A percentile compares a stretch with the other conserved stretches of the same genome.
Evolutionary conservation across 805 yeast genomes (phyloP).

Genomic region (Saccharomycopsis sp.): DNA sequence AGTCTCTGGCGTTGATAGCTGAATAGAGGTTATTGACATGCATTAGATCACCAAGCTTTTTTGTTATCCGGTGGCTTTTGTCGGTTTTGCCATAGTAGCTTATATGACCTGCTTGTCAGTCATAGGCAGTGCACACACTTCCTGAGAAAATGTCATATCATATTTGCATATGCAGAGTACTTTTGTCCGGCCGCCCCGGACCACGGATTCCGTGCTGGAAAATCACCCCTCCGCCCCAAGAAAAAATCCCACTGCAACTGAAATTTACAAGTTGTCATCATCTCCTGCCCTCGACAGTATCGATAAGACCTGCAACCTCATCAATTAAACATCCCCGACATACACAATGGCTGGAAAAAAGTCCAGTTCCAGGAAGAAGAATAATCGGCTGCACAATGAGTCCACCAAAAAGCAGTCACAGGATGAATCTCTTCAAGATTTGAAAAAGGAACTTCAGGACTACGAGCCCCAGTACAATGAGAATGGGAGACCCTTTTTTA

Average conservation of each 20-base stretch:
- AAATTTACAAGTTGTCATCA: background rate
- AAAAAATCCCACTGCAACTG: background rate
- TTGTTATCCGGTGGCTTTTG: too few relatives aligned
- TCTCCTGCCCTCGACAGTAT: background rate
- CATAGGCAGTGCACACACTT: too few relatives aligned
- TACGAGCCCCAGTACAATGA: constrained; percentile 5
- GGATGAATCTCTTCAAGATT: background rate
- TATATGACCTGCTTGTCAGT: too few relatives aligned
- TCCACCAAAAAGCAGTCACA: background rate
- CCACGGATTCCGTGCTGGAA: background rate
- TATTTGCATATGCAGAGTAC: background rate
- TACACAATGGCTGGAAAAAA: constrained; percentile 1
- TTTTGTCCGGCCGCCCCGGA: too few relatives aligned
- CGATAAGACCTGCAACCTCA: too few relatives aligned
- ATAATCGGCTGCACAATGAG: background rate
- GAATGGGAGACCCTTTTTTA: constrained; percentile 13
- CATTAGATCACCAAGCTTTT: too few relatives aligned
- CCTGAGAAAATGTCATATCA: too few relatives aligned
- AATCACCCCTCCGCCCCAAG: background rate
- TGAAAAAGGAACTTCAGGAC: background rate
- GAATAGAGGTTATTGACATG: too few relatives aligned
- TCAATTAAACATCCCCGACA: background rate
- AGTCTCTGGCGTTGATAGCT: too few relatives aligned
- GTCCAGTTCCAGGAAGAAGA: background rate
- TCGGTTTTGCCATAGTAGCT: too few relatives aligned